Base-by-base conservation (phyloP, 2,329 filamentous ascomycete species). In the Mycogone perniciosa region DNA sequence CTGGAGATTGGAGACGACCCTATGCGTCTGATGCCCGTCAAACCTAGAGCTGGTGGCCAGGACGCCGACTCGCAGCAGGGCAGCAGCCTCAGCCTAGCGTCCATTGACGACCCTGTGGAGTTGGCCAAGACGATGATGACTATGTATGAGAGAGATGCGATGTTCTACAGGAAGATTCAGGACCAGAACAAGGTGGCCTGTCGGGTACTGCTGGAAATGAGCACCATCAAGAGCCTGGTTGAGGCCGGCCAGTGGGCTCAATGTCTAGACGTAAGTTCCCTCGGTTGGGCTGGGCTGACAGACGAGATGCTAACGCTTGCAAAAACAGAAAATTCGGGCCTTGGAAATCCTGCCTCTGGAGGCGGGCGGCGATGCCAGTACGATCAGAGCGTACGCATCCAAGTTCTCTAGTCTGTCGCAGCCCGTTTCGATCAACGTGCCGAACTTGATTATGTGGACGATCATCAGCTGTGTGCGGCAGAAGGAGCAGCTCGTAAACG, bases 361-460 rank as follows among this genome's bases (percentile, higher is more conserved):
- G 45, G 85, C 88, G 11, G 72, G 73, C 27, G 88, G 89, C 61
- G 86, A 92, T 62, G 82, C 93, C 52, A 80, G 82, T 60, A 79
- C 77, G 44, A 92, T 99, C 69, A 88, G 93, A 56, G 79, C 79
- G 57, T 84, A 84, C 54, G 90, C 92, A 1, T 83, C 88, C 60
- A 85, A 84, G 55, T 97, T 99, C 71, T 81, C 88, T 11, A 76
- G 79, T 2, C 79, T 95, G 38, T 81, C 89, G 4, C 82, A 89
- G 58, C 82, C 90, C 6, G 87, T 99, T 38, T 86, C 91, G 3
- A 85, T 89, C 65, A 95, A 93, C 62, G 84, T 96, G 60, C 92
- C 92, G 13, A 89, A 92, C 67, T 76, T 97, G 55, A 79, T 99
- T 56, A 86, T 96, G 73, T 97, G 93, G 93, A 89, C 89, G 45